phyloP scores from a whole-genome alignment of 1,139 yeast species.

The Protomyces arabidopsidicola region DNA sequence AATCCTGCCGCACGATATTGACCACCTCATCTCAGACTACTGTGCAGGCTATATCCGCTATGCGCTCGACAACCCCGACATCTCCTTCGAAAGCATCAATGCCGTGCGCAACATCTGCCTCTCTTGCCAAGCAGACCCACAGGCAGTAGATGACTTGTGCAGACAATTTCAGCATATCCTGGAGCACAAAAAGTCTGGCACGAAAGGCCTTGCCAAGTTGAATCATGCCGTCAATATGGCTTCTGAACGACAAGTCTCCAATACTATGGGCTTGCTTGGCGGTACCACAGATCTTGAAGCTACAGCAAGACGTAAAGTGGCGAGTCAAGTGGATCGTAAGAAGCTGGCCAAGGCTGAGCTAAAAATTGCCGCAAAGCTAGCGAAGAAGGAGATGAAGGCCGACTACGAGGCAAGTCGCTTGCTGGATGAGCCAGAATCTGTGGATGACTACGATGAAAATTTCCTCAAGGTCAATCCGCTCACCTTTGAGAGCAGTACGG shows the following conservation, averaged over 20 bases:
- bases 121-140: slow-evolving; percentile 15
- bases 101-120: slow-evolving; percentile 20
- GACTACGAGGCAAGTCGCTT: slow-evolving; percentile 90
- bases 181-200: slow-evolving; percentile 9
- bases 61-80: slow-evolving; percentile 19
- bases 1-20: slow-evolving; percentile 11
- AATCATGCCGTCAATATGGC: slow-evolving; percentile 27
- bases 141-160: slow-evolving; percentile 9
- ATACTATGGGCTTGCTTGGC: slow-evolving; percentile 47
- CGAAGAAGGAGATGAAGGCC: slow-evolving; percentile 66
- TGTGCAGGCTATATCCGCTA: slow-evolving; percentile 23
- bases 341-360: slow-evolving; percentile 95
- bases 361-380: slow-evolving; percentile 93
- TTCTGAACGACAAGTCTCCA: slow-evolving; percentile 21
- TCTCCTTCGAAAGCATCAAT: slow-evolving; percentile 9
- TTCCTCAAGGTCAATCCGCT: slow-evolving; percentile 91
- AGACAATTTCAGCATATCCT: slow-evolving; percentile 1
- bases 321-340: slow-evolving; percentile 90
- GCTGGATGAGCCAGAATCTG: slow-evolving; percentile 60
- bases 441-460: slow-evolving; percentile 72
- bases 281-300: slow-evolving; percentile 75
- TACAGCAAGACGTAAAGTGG: slow-evolving; percentile 85
- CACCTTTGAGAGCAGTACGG: slow-evolving; percentile 73
- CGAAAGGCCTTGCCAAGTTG: slow-evolving; percentile 21
- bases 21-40: slow-evolving; percentile 10